Percentiles rank a stretch among this genome's conserved stretches.
Evolutionary conservation across 306 rosid species (phyloP).

Genomic region (Medicago arabica): DNA sequence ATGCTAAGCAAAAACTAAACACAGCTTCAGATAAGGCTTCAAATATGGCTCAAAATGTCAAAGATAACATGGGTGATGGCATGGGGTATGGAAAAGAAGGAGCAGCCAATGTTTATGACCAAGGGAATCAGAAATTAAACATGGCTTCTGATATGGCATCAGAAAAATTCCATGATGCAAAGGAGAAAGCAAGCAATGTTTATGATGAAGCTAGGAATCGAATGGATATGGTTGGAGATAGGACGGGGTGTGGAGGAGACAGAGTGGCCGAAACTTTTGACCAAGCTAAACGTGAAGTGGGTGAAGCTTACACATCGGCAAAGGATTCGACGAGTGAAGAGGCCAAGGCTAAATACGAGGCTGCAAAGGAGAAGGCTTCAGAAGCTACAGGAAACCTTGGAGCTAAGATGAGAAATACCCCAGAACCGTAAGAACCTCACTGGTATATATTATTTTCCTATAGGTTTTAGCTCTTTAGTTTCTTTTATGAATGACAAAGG

Average conservation of each 20-base stretch:
- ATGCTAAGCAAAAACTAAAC: slow-evolving; percentile 29
- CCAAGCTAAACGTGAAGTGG: slow-evolving; percentile 42
- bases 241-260: slow-evolving; percentile 30
- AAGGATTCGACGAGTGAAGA: slow-evolving; percentile 44
- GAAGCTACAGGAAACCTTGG: slow-evolving; percentile 62
- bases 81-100: neutral
- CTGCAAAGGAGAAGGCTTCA: slow-evolving; percentile 69
- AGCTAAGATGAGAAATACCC: slow-evolving; percentile 54
- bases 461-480: slow-evolving; percentile 18
- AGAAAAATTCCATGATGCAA: slow-evolving; percentile 32
- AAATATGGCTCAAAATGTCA: neutral
- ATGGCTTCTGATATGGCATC: slow-evolving; percentile 13
- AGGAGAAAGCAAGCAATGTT: slow-evolving; percentile 34
- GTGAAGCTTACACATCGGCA: slow-evolving; percentile 36
- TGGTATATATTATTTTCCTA: slow-evolving; percentile 9
- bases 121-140: neutral
- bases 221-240: neutral
- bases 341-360: slow-evolving; percentile 53
- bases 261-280: slow-evolving; percentile 48
- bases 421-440: slow-evolving; percentile 30
- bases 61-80: neutral
- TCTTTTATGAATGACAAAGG: neutral
- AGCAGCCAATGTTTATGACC: neutral
- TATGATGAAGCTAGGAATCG: slow-evolving; percentile 22
- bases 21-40: slow-evolving; percentile 45